A percentile compares a stretch with the other conserved stretches of the same genome.
Conservation (phyloP, 106 monocot species). For the Platanthera guangdongensis region DNA sequence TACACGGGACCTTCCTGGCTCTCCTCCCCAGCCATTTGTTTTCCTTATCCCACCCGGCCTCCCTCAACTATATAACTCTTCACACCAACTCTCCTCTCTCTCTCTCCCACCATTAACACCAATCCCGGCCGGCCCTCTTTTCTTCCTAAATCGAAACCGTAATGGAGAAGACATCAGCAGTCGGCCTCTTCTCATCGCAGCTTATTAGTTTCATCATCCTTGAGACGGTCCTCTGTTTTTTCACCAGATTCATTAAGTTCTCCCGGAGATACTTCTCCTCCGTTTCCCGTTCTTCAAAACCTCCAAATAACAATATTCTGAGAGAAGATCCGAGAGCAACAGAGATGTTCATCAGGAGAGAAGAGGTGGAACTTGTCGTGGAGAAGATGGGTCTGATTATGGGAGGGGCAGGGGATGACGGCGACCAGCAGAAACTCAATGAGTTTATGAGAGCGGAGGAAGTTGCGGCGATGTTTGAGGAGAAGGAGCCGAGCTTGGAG, state of each 20-base stretch:
- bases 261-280: conserved; percentile 8
- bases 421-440: conserved; percentile 2
- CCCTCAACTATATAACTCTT: too few species aligned
- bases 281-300: background rate
- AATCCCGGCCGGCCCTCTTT: too few species aligned
- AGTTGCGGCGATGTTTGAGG: conserved; percentile 39
- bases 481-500: conserved; percentile 63
- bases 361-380: conserved; percentile 40
- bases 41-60: background rate
- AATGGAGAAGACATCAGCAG: conserved; percentile 2
- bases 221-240: conserved; percentile 17
- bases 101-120: conserved; percentile 1
- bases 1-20: too few species aligned
- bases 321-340: too few species aligned
- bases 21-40: background rate
- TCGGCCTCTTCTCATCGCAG: background rate
- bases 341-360: conserved; percentile 16
- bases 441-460: conserved; percentile 30
- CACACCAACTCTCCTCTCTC: background rate
- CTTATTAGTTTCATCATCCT: conserved; percentile 1
- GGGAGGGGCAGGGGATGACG: background rate
- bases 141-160: background rate
- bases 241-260: conserved; percentile 14
- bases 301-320: background rate
- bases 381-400: conserved; percentile 24